Evolutionary conservation across 2,329 filamentous ascomycete species (phyloP).

Genomic region (Claviceps digitariae): DNA sequence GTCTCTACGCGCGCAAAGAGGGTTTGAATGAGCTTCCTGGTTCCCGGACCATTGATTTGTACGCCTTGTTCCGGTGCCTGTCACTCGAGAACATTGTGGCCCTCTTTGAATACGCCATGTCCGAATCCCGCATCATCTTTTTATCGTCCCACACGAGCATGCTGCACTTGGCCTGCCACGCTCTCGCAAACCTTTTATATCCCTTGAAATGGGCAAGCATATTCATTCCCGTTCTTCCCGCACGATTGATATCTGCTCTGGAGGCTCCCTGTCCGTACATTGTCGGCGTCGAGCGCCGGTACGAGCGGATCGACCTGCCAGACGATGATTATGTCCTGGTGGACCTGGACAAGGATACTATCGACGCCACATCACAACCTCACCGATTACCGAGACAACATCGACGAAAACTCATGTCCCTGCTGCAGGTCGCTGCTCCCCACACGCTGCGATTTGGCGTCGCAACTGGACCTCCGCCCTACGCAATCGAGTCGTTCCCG

Average conservation of each 20-base stretch:
- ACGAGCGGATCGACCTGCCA: constrained; percentile 73
- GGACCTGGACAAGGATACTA: constrained; percentile 80
- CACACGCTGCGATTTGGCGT: constrained; percentile 82
- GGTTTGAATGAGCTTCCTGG: constrained; percentile 86
- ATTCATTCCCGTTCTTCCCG: constrained; percentile 82
- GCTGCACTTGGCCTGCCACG: constrained; percentile 84
- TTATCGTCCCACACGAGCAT: constrained; percentile 92
- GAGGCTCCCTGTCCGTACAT: constrained; percentile 96
- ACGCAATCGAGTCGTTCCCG: constrained; percentile 85
- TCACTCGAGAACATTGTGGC: constrained; percentile 87
- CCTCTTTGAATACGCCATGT: constrained; percentile 82
- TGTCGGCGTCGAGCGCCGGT: constrained; percentile 85
- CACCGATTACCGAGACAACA: constrained; percentile 73
- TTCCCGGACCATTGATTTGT: constrained; percentile 81
- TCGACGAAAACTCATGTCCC: constrained; percentile 73
- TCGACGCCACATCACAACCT: constrained; percentile 73
- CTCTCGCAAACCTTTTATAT: constrained; percentile 75
- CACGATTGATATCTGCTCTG: constrained; percentile 74
- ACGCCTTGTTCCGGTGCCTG: constrained; percentile 78
- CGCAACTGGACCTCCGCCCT: constrained; percentile 74
- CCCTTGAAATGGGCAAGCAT: constrained; percentile 88
- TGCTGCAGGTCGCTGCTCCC: constrained; percentile 81
- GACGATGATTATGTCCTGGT: constrained; percentile 94
- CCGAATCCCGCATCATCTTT: constrained; percentile 91
- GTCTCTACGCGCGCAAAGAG: constrained; percentile 85